Evolutionary conservation across 148 eudicot species (phyloP), one percentile per base, ranked within the genome.

Genomic region (Talinum fruticosum): DNA sequence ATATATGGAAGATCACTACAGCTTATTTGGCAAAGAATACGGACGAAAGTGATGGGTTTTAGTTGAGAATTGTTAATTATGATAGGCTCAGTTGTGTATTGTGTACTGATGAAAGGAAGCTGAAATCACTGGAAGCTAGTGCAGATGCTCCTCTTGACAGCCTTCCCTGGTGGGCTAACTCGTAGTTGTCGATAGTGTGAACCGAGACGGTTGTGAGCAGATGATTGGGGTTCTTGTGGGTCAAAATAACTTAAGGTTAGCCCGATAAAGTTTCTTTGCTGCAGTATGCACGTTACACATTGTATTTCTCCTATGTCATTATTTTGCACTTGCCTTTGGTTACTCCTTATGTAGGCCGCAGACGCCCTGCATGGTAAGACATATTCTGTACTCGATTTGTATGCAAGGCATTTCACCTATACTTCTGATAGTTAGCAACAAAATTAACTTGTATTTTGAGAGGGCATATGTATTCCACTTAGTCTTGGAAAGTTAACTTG

Each of bases 261-360:
- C 29, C 64, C 0, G 4, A 1, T 26, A 21, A 57, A n/a, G n/a
- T 57, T 57, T 26, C n/a, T 57, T 28, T 57, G 12, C 64, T n/a
- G 62, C 24, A 4, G n/a, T 53, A 53, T 19, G 18, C 18, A n/a
- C 16, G 4, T 53, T 57, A 34, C n/a, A n/a, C n/a, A 32, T 41
- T 54, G 10, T 47, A 24, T 30, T 45, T 65, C n/a, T n/a, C n/a
- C n/a, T n/a, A n/a, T 18, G 0, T 51, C 66, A 35, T 10, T 41
- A 33, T 13, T 70, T 44, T 65, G 4, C 21, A 18, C 69, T 67
- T 3, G 54, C 45, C 47, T 66, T 69, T 32, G 10, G 2, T 71
- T 36, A 18, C 32, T 53, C 61, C 69, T 32, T 71, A 24, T 80
- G 83, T 76, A 76, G 66, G 76, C 28, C 54, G 84, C 72, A 71